Evolutionary conservation across 2,329 filamentous ascomycete species (phyloP).

Genomic region (Trichophaea hybrida): DNA sequence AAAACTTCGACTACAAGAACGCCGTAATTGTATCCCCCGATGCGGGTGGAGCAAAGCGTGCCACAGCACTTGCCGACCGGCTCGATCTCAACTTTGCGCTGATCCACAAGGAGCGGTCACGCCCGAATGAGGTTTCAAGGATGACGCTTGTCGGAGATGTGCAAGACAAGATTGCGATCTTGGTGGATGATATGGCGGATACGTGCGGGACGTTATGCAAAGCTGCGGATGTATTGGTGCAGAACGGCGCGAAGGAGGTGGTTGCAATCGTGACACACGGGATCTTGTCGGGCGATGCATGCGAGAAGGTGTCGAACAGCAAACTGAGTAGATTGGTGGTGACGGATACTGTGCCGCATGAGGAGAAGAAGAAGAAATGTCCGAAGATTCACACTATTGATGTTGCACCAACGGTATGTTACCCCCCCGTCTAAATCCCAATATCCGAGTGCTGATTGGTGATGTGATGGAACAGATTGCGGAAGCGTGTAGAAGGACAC

Average conservation of each 20-base stretch:
- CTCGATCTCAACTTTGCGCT: slow-evolving; percentile 82
- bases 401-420: slow-evolving; percentile 55
- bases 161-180: slow-evolving; percentile 76
- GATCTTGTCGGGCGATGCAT: slow-evolving; percentile 75
- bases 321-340: slow-evolving; percentile 67
- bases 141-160: slow-evolving; percentile 97
- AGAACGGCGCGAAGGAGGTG: slow-evolving; percentile 73
- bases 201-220: slow-evolving; percentile 82
- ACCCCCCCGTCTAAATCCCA: not conserved
- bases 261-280: slow-evolving; percentile 93
- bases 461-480: slow-evolving; percentile 37
- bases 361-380: slow-evolving; percentile 66
- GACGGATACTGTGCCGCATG: slow-evolving; percentile 74
- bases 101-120: slow-evolving; percentile 89
- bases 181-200: slow-evolving; percentile 97
- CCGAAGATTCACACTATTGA: slow-evolving; percentile 79
- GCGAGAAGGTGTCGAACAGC: slow-evolving; percentile 69
- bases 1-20: slow-evolving; percentile 67
- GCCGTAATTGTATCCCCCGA: slow-evolving; percentile 92
- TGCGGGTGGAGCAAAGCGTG: slow-evolving; percentile 85
- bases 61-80: slow-evolving; percentile 82
- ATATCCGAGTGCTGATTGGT: slow-evolving; percentile 13
- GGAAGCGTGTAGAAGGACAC: slow-evolving; percentile 55
- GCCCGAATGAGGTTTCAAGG: slow-evolving; percentile 78
- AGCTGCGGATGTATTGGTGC: slow-evolving; percentile 74